These are phyloP conservation scores for Aspergillus eucalypticola DNA, from an alignment of 2,329 filamentous ascomycete genomes.

Conservation along the genomic window DNA sequence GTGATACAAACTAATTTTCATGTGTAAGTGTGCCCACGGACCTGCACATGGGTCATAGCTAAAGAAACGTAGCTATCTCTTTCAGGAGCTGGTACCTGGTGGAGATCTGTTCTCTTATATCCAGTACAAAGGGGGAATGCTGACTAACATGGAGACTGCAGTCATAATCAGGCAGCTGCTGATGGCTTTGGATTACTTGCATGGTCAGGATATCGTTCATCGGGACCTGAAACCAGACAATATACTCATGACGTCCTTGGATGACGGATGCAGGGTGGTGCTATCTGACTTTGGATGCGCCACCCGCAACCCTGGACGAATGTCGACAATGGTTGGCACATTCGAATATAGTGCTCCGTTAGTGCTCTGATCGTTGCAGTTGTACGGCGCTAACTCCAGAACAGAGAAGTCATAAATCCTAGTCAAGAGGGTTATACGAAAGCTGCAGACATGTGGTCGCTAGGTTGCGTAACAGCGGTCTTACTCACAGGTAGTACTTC, in stretches of 20 bases:
- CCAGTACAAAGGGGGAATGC: conserved; percentile 48
- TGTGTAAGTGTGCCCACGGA: conserved; percentile 41
- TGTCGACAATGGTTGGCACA: conserved; percentile 59
- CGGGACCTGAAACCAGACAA: conserved; percentile 66
- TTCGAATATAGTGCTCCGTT: conserved; percentile 61
- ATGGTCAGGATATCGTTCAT: conserved; percentile 58
- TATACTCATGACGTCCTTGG: conserved; percentile 59
- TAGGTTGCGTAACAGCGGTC: conserved; percentile 57
- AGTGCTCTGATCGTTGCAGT: conserved; percentile 30
- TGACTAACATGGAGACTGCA: conserved; percentile 54
- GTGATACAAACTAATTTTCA: conserved; percentile 56
- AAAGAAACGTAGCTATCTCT: conserved; percentile 53
- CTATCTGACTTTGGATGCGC: conserved; percentile 64
- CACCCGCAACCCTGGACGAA: conserved; percentile 43
- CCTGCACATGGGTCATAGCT: conserved; percentile 13
- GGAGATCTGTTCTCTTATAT: conserved; percentile 64
- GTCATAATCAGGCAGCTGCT: conserved; percentile 58
- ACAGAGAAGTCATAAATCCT: conserved; percentile 29
- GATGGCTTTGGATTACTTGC: conserved; percentile 60
- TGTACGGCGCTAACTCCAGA: neutral
- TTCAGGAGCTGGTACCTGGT: conserved; percentile 60
- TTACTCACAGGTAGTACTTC: conserved; percentile 54
- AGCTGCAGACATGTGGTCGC: conserved; percentile 63
- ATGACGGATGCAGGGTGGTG: conserved; percentile 54
- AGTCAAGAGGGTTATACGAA: conserved; percentile 53